A percentile compares a stretch with the other conserved stretches of the same genome.
Evolutionary conservation across 768 basidiomycete species (phyloP).

Genomic region (Cytidiella melzeri): DNA sequence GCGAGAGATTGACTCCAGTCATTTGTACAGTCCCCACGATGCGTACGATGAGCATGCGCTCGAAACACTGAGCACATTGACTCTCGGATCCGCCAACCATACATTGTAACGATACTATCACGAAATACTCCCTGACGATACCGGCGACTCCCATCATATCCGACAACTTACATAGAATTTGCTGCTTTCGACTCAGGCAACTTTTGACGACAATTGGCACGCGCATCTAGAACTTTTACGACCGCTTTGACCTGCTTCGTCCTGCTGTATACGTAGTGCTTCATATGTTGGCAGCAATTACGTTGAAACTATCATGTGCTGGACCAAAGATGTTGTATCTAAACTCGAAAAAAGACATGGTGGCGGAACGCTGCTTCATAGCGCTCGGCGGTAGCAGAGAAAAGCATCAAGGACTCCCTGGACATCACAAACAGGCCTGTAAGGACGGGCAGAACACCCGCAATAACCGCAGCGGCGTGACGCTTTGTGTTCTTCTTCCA

Average conservation of each 20-base stretch:
- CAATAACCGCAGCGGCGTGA: constrained; percentile 27
- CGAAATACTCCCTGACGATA: no score
- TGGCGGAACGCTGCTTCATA: constrained; percentile 44
- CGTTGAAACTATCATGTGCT: no score
- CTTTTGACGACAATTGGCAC: no score
- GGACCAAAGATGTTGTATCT: background rate
- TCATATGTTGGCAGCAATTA: no score
- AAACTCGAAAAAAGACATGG: constrained; percentile 1
- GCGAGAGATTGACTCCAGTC: constrained; percentile 12
- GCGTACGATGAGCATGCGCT: constrained; percentile 58
- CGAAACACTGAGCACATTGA: constrained; percentile 30
- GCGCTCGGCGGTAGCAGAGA: constrained; percentile 44
- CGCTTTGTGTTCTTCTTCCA: constrained; percentile 22
- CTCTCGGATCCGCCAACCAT: no score
- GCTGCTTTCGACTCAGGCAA: no score
- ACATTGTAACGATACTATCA: no score
- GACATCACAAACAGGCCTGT: constrained; percentile 49
- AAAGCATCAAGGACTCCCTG: constrained; percentile 51
- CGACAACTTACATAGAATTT: no score
- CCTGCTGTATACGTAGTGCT: no score
- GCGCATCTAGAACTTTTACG: no score
- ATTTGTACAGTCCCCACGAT: constrained; percentile 35
- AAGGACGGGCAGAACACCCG: constrained; percentile 45
- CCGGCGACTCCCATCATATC: no score
- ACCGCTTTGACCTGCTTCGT: no score